Evolutionary conservation across 2,329 filamentous ascomycete species (phyloP).

Genomic region (Epichloe coenophiala): DNA sequence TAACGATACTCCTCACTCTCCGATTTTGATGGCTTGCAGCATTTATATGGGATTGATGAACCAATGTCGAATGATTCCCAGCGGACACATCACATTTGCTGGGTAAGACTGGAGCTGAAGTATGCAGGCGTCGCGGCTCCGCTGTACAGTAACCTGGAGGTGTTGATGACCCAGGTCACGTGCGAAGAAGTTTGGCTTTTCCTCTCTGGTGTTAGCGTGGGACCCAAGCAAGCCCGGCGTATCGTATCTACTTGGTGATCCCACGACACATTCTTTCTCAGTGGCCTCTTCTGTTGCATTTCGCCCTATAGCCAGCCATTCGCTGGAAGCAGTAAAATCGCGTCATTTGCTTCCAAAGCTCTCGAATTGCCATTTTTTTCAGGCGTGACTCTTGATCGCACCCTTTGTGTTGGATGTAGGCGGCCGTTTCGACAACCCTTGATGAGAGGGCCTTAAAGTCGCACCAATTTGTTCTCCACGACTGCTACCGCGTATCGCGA

Average conservation of each 20-base stretch:
- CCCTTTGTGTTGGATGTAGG: constrained; percentile 19
- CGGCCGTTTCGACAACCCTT: constrained; percentile 19
- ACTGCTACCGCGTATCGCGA: constrained; percentile 26
- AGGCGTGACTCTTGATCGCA: constrained; percentile 15
- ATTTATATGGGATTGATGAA: too few species aligned
- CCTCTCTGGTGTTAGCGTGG: constrained; percentile 17
- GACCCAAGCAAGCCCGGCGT: constrained; percentile 6
- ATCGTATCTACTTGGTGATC: constrained; percentile 16
- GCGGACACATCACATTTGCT: too few species aligned
- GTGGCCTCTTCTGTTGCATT: constrained; percentile 17
- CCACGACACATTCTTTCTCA: constrained; percentile 26
- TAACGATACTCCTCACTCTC: too few species aligned
- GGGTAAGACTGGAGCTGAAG: background rate
- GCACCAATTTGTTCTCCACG: constrained; percentile 23
- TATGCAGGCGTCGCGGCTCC: background rate
- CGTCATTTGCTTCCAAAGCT: constrained; percentile 3
- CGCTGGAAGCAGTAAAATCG: constrained; percentile 11
- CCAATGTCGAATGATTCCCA: too few species aligned
- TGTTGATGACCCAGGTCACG: constrained; percentile 8
- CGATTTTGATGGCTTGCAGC: too few species aligned
- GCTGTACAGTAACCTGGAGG: background rate
- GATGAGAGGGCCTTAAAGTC: constrained; percentile 26
- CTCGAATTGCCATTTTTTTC: constrained; percentile 6
- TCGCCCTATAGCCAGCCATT: constrained; percentile 13
- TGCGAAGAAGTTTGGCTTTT: constrained; percentile 16